phyloP scores from a whole-genome alignment of 2,329 filamentous ascomycete genomes.

The Nigrospora oryzae region DNA sequence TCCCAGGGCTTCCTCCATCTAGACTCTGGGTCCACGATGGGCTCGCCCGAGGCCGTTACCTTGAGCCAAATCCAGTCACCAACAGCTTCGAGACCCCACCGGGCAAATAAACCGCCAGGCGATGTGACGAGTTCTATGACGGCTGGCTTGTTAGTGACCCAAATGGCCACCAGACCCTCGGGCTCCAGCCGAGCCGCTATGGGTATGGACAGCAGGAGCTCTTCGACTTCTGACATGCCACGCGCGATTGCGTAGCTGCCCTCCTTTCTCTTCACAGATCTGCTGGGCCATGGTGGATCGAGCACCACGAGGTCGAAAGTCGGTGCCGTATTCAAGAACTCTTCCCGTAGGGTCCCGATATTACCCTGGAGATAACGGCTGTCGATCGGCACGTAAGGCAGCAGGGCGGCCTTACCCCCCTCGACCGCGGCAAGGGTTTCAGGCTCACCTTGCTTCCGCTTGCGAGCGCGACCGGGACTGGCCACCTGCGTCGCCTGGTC shows the following conservation, averaged over 20 bases:
- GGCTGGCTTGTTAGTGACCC: conserved; percentile 67
- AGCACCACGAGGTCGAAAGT: conserved; percentile 61
- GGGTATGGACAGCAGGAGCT: conserved; percentile 46
- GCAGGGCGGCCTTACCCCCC: not conserved
- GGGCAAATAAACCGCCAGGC: conserved; percentile 50
- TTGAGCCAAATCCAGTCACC: conserved; percentile 79
- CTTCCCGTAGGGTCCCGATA: conserved; percentile 29
- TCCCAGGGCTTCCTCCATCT: conserved; percentile 72
- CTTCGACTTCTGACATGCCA: conserved; percentile 34
- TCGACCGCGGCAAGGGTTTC: conserved; percentile 1
- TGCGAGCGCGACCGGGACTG: conserved; percentile 1
- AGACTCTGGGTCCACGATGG: conserved; percentile 51
- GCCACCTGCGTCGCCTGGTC: not conserved
- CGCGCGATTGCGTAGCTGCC: conserved; percentile 39
- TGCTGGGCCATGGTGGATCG: conserved; percentile 77
- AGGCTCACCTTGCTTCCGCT: conserved; percentile 8
- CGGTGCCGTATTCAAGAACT: conserved; percentile 34
- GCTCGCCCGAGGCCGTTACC: conserved; percentile 55
- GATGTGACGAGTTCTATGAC: conserved; percentile 46
- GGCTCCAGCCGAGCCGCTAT: conserved; percentile 43
- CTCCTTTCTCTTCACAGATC: conserved; percentile 56
- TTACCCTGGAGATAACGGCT: conserved; percentile 39
- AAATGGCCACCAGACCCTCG: conserved; percentile 57
- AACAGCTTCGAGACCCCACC: conserved; percentile 56
- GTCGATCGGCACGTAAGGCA: conserved; percentile 28